phyloP scores from a whole-genome alignment of 2,329 filamentous ascomycete genomes.

The Trichophyton rubrum region DNA sequence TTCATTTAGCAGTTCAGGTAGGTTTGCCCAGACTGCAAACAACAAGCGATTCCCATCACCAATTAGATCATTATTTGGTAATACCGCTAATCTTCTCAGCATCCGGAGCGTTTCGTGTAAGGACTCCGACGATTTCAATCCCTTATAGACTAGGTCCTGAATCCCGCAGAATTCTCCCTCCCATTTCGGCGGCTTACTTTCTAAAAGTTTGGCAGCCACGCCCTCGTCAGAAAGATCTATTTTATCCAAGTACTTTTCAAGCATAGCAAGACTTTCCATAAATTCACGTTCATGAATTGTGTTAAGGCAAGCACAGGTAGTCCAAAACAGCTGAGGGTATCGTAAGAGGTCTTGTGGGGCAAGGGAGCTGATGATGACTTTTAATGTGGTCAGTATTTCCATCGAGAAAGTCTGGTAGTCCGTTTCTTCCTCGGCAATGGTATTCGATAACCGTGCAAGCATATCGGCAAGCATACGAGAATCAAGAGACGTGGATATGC shows the following conservation, averaged over 20 bases:
- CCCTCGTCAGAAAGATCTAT: slow-evolving; percentile 62
- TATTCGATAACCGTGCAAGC: slow-evolving; percentile 88
- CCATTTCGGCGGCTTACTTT: slow-evolving; percentile 75
- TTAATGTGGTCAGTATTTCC: slow-evolving; percentile 90
- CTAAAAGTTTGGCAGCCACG: slow-evolving; percentile 58
- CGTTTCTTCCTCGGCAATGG: slow-evolving; percentile 83
- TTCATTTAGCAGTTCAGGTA: slow-evolving; percentile 70
- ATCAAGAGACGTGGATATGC: slow-evolving; percentile 79
- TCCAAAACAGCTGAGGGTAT: slow-evolving; percentile 98
- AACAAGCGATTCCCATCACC: slow-evolving; percentile 73
- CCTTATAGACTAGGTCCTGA: slow-evolving; percentile 79
- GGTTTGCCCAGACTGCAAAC: slow-evolving; percentile 79
- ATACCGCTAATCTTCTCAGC: slow-evolving; percentile 62
- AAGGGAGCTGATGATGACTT: slow-evolving; percentile 78
- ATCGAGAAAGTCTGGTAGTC: slow-evolving; percentile 96
- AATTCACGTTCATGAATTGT: slow-evolving; percentile 96
- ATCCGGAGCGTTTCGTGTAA: slow-evolving; percentile 65
- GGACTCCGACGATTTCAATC: slow-evolving; percentile 72
- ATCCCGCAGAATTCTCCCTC: slow-evolving; percentile 79
- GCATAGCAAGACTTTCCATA: slow-evolving; percentile 78
- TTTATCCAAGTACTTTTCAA: slow-evolving; percentile 73
- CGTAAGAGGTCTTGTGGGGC: slow-evolving; percentile 65
- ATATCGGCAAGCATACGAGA: slow-evolving; percentile 94
- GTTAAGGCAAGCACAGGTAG: slow-evolving; percentile 86
- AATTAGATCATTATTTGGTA: slow-evolving; percentile 69